Conservation (phyloP, 2,329 filamentous ascomycete species). For the Lachnellula subtilissima region DNA sequence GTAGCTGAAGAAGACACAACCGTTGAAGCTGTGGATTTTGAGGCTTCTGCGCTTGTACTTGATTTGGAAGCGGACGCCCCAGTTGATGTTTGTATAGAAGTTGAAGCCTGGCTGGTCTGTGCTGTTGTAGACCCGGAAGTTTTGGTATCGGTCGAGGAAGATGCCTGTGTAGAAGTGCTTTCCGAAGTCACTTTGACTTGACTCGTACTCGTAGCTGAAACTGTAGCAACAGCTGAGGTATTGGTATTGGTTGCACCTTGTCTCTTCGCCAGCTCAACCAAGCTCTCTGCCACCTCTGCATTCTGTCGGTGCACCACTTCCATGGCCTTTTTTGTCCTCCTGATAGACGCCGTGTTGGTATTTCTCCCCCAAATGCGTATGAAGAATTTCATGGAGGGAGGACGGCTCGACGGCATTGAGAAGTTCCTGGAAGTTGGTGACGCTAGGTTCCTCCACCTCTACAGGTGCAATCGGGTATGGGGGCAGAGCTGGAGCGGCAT, state of each 20-base stretch:
- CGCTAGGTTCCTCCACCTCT: constrained; percentile 22
- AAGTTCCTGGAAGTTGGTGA: constrained; percentile 44
- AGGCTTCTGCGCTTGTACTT: not conserved
- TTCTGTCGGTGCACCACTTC: constrained; percentile 59
- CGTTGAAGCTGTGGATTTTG: not conserved
- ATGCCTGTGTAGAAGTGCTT: not conserved
- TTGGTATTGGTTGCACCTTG: constrained; percentile 36
- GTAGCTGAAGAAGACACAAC: not conserved
- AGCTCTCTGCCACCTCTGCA: constrained; percentile 55
- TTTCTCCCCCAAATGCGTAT: constrained; percentile 55
- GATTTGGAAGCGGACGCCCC: constrained; percentile 1
- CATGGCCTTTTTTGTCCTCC: constrained; percentile 57
- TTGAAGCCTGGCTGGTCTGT: not conserved
- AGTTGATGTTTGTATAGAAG: not conserved
- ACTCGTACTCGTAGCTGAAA: constrained; percentile 6
- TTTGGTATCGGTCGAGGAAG: not conserved
- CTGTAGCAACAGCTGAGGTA: constrained; percentile 9
- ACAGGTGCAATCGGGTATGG: constrained; percentile 4
- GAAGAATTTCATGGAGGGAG: constrained; percentile 61
- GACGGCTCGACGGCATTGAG: constrained; percentile 53
- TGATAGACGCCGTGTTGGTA: constrained; percentile 66
- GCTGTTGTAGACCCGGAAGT: not conserved
- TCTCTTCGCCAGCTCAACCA: constrained; percentile 62
- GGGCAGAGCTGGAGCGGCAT: constrained; percentile 4
- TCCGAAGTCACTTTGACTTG: not conserved